These are phyloP conservation scores for Penicillium sp. DNA, from an alignment of 2,329 filamentous ascomycete species.

Conservation along the genomic window DNA sequence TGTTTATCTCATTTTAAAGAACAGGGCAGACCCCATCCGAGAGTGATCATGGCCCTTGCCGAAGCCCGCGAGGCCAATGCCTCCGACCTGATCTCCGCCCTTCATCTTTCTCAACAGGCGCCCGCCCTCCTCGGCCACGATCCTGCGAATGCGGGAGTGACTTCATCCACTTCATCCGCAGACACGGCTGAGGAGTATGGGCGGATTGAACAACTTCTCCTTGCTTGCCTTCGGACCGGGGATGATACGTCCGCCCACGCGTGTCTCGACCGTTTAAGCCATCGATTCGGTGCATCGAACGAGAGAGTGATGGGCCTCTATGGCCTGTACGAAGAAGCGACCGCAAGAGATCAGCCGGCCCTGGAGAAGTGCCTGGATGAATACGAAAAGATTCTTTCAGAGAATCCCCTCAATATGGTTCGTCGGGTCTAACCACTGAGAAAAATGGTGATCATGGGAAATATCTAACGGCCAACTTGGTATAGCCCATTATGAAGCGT, in stretches of 20 bases:
- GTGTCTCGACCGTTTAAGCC: slow-evolving; percentile 69
- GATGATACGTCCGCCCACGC: slow-evolving; percentile 72
- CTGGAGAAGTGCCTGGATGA: slow-evolving; percentile 67
- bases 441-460: neutral
- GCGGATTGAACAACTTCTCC: slow-evolving; percentile 78
- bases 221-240: slow-evolving; percentile 77
- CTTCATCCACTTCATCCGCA: slow-evolving; percentile 50
- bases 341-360: slow-evolving; percentile 61
- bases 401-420: slow-evolving; percentile 76
- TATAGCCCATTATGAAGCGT: slow-evolving; percentile 76
- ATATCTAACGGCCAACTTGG: neutral
- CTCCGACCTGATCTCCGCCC: slow-evolving; percentile 46
- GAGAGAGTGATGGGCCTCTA: slow-evolving; percentile 79
- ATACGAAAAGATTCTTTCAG: slow-evolving; percentile 70
- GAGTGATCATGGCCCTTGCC: slow-evolving; percentile 12
- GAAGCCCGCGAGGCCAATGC: slow-evolving; percentile 22
- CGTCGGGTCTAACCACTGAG: slow-evolving; percentile 31
- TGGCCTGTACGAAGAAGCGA: slow-evolving; percentile 80
- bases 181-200: slow-evolving; percentile 81
- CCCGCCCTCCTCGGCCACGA: slow-evolving; percentile 40
- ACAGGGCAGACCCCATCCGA: neutral
- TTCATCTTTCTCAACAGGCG: slow-evolving; percentile 43
- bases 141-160: slow-evolving; percentile 45
- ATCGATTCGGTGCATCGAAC: slow-evolving; percentile 77
- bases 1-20: neutral